Conservation (phyloP, 306 rosid species). For the Ceratonia siliqua region DNA sequence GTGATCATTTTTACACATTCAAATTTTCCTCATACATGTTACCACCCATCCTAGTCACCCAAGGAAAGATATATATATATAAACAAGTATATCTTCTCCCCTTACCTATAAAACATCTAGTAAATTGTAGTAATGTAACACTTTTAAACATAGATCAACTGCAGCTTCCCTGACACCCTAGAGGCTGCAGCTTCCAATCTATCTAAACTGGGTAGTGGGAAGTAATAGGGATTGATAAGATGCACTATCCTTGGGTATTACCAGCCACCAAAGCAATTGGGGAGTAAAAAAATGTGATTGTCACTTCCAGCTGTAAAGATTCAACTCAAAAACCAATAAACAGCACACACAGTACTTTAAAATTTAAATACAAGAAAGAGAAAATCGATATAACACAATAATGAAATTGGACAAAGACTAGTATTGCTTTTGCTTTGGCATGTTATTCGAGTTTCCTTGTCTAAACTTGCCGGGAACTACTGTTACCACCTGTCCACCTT, state of each 20-base stretch:
- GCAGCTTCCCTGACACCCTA: constrained; percentile 3
- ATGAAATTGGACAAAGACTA: constrained; percentile 45
- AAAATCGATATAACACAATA: constrained; percentile 51
- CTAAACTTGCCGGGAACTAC: constrained; percentile 59
- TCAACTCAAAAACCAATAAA: constrained; percentile 51
- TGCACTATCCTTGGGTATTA: not conserved
- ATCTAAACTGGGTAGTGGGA: constrained; percentile 5
- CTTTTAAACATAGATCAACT: not conserved
- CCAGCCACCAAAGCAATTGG: not conserved
- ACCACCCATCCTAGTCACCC: not conserved
- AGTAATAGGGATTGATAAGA: not conserved
- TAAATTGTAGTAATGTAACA: not conserved
- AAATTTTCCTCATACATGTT: not conserved
- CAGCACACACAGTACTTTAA: constrained; percentile 62
- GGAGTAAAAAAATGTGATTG: constrained; percentile 11
- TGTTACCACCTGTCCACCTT: constrained; percentile 77
- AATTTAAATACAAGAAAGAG: constrained; percentile 40
- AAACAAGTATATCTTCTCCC: not conserved
- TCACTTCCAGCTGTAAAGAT: constrained; percentile 54
- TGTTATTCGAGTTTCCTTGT: constrained; percentile 22
- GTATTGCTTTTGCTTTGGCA: constrained; percentile 16
- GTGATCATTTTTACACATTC: not conserved
- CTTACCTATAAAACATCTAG: constrained; percentile 26
- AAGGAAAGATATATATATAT: not conserved
- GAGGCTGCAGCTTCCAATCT: constrained; percentile 14